These are phyloP conservation scores for Leccinum disarticulatum DNA, from an alignment of 768 basidiomycete genomes.

Conservation along the genomic window DNA sequence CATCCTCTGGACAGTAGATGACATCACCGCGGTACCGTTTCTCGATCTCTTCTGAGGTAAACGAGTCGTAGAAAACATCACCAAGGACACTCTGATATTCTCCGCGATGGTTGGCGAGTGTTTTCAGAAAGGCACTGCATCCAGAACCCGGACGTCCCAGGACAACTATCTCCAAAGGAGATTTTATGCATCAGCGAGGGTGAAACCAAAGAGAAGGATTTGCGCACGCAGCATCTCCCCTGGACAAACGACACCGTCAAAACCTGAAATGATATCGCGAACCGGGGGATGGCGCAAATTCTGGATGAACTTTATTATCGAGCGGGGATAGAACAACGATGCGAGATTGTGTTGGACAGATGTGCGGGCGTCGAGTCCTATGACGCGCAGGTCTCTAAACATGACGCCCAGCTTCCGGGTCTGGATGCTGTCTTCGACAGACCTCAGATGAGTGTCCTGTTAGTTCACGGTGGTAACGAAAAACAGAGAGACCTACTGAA, in stretches of 20 bases:
- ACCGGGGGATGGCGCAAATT: constrained; percentile 53
- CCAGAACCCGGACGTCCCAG: constrained; percentile 78
- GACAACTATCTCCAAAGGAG: constrained; percentile 52
- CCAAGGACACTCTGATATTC: constrained; percentile 43
- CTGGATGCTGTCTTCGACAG: constrained; percentile 32
- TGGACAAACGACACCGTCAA: constrained; percentile 63
- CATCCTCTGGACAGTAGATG: constrained; percentile 37
- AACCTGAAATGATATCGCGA: constrained; percentile 41
- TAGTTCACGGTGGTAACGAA: neutral
- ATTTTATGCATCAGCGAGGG: neutral
- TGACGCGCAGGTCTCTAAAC: constrained; percentile 52
- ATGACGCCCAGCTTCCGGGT: constrained; percentile 47
- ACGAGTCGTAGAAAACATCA: constrained; percentile 46
- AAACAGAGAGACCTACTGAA: no score
- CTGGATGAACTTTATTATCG: constrained; percentile 40
- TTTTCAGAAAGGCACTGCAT: constrained; percentile 51
- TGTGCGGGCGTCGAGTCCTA: constrained; percentile 45
- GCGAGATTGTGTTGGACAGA: constrained; percentile 52
- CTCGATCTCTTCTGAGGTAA: constrained; percentile 43
- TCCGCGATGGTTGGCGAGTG: constrained; percentile 42
- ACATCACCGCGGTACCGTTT: constrained; percentile 49
- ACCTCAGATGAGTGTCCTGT: constrained; percentile 22
- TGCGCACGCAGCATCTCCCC: constrained; percentile 75
- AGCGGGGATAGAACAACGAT: constrained; percentile 27
- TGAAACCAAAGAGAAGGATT: constrained; percentile 4